Evolutionary conservation across 495 filamentous ascomycete genomes (phyloP), one percentile per base, ranked within the genome.

Genomic region (Beverwykella pulmonaria): DNA sequence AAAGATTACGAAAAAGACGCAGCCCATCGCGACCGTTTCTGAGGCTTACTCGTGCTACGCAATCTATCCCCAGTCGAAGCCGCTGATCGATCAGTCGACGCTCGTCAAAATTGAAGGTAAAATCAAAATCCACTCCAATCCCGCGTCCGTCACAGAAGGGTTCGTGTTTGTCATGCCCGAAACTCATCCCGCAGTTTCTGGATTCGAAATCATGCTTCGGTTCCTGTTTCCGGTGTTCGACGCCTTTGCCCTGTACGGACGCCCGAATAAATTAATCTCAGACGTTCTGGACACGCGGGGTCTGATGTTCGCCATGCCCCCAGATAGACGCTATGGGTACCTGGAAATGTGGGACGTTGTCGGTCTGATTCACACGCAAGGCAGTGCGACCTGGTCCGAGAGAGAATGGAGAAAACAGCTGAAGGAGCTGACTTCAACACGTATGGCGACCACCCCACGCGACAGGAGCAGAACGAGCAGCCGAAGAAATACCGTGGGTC

Each of bases 81-180:
- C 90, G 0, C 79, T 99, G 20, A 96, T 99, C 53, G 93, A 99
- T 65, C 88, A 92, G 65, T 98, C 94, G 1, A 96, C 93, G 0
- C 79, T 99, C 67, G 82, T 99, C 55, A 99, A 99, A 75, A 82
- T 99, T 23, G 94, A 99, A 77, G 94, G 94, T 2, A 86, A 84
- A 52, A 91, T 98, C 57, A 94, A 88, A 1, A 90, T 96, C 29
- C 91, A 97, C 75, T 86, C 87, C 0, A 82, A 84, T 10, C 86
- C 87, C 4, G 83, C 90, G 32, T 84, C 89, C 5, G 85, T 86
- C 8, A 88, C 86, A 8, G 95, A 98, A 73, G 94, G 95, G 1
- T 95, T 96, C 71, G 91, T 99, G 2, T 99, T 98, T 73, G 88
- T 97, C 67, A 97, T 98, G 95, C 95, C 94, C 1, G 94, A 99